Conservation (phyloP, 2,329 filamentous ascomycete species). For the Pseudonectria buxi region DNA sequence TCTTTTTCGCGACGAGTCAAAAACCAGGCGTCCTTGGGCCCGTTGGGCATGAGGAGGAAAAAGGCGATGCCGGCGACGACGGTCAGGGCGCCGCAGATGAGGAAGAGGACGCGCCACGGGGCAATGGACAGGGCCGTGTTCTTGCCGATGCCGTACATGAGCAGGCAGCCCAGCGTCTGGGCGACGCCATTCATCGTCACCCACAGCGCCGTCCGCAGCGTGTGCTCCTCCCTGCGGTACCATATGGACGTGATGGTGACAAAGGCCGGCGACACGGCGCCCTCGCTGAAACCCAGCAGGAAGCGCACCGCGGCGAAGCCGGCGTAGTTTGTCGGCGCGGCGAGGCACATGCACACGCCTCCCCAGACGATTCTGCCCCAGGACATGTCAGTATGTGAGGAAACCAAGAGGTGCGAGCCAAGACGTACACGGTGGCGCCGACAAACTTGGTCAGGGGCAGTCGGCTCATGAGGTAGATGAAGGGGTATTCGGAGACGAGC, state of each 20-base stretch:
- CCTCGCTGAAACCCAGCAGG: slow-evolving; percentile 31
- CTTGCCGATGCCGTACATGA: slow-evolving; percentile 33
- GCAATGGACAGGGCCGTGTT: slow-evolving; percentile 25
- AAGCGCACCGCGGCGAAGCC: slow-evolving; percentile 34
- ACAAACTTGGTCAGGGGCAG: slow-evolving; percentile 45
- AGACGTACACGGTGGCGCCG: slow-evolving; percentile 36
- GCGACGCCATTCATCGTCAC: slow-evolving; percentile 8
- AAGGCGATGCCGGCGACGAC: slow-evolving; percentile 36
- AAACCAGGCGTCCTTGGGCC: slow-evolving; percentile 43
- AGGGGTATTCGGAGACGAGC: slow-evolving; percentile 41
- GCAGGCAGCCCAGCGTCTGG: slow-evolving; percentile 7
- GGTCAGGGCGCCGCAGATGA: slow-evolving; percentile 44
- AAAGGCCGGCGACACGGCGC: slow-evolving; percentile 6
- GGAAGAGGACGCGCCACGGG: slow-evolving; percentile 42
- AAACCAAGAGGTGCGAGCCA: background rate
- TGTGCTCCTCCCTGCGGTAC: slow-evolving; percentile 9
- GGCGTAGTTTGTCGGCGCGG: slow-evolving; percentile 32
- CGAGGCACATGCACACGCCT: slow-evolving; percentile 36
- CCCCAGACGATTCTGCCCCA: slow-evolving; percentile 34
- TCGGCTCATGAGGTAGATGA: slow-evolving; percentile 44
- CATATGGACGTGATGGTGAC: slow-evolving; percentile 10
- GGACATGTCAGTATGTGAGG: background rate
- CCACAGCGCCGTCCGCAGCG: slow-evolving; percentile 7
- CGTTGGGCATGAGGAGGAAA: slow-evolving; percentile 39
- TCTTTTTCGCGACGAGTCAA: slow-evolving; percentile 35